Percentiles rank a stretch among this genome's conserved stretches.
These are phyloP conservation scores for Abrus precatorius DNA, from an alignment of 306 rosid species.

Conservation along the genomic window DNA sequence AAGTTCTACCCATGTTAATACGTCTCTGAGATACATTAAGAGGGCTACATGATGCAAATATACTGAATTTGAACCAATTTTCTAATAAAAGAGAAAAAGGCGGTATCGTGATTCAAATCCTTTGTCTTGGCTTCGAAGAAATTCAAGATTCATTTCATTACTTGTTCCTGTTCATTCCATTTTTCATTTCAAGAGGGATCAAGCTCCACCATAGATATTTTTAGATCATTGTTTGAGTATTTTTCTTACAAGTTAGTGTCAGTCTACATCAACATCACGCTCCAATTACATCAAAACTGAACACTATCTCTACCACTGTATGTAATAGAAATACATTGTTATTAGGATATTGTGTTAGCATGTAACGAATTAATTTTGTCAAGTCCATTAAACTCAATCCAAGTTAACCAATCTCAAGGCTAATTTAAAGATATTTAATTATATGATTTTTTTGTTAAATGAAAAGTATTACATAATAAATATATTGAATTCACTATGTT, in stretches of 20 bases:
- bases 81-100: slow-evolving; percentile 51
- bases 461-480: too few relatives aligned
- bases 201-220: background rate
- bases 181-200: background rate
- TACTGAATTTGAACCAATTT: slow-evolving; percentile 47
- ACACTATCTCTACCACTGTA: background rate
- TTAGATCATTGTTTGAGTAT: background rate
- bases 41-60: too few relatives aligned
- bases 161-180: slow-evolving; percentile 39
- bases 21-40: too few relatives aligned
- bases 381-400: background rate
- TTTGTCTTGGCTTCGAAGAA: slow-evolving; percentile 54
- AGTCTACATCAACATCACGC: background rate
- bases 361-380: background rate
- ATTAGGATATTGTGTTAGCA: background rate
- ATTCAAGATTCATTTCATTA: slow-evolving; percentile 54
- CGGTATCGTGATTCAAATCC: slow-evolving; percentile 55
- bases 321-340: background rate
- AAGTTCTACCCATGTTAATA: too few relatives aligned
- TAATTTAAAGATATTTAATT: too few relatives aligned
- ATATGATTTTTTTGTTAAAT: too few relatives aligned
- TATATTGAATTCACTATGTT: background rate
- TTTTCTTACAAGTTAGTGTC: background rate
- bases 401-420: background rate
- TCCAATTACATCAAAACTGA: background rate